These are phyloP conservation scores for Exophiala sideris DNA, from an alignment of 2,329 filamentous ascomycete species.

Conservation along the genomic window DNA sequence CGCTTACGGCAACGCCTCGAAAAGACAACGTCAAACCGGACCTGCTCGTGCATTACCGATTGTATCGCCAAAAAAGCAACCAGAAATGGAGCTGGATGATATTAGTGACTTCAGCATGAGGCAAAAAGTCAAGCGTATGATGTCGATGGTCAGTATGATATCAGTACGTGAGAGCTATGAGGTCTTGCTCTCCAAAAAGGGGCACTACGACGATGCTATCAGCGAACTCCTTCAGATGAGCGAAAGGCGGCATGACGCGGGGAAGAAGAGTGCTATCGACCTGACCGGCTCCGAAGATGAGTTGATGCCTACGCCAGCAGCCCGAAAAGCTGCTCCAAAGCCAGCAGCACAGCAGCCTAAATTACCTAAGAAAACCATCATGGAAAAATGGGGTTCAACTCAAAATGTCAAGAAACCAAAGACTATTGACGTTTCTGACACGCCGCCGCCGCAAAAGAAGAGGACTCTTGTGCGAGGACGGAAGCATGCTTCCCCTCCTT, in stretches of 20 bases:
- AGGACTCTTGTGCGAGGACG: conserved; percentile 51
- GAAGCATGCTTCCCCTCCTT: conserved; percentile 35
- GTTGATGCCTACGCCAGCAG: conserved; percentile 34
- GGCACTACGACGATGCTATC: conserved; percentile 56
- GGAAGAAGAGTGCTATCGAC: conserved; percentile 28
- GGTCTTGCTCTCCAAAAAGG: conserved; percentile 49
- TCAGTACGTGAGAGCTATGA: conserved; percentile 49
- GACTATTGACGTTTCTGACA: conserved; percentile 26
- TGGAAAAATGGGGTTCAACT: conserved; percentile 56
- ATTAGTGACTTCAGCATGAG: conserved; percentile 50
- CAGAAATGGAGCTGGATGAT: conserved; percentile 45
- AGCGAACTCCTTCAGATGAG: conserved; percentile 43
- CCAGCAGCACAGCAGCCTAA: conserved; percentile 47
- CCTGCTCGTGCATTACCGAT: conserved; percentile 49
- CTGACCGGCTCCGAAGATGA: conserved; percentile 43
- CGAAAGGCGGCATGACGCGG: conserved; percentile 29
- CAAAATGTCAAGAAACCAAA: conserved; percentile 35
- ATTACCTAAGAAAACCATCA: conserved; percentile 53
- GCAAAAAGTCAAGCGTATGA: conserved; percentile 53
- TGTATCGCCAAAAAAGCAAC: conserved; percentile 10
- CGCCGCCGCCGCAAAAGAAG: conserved; percentile 30
- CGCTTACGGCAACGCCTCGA: conserved; percentile 37
- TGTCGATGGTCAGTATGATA: conserved; percentile 45
- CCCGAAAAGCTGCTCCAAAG: conserved; percentile 36
- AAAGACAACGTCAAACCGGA: conserved; percentile 39